These are phyloP conservation scores for Fomitopsis pulvina DNA, from an alignment of 768 basidiomycete species.

Conservation along the genomic window DNA sequence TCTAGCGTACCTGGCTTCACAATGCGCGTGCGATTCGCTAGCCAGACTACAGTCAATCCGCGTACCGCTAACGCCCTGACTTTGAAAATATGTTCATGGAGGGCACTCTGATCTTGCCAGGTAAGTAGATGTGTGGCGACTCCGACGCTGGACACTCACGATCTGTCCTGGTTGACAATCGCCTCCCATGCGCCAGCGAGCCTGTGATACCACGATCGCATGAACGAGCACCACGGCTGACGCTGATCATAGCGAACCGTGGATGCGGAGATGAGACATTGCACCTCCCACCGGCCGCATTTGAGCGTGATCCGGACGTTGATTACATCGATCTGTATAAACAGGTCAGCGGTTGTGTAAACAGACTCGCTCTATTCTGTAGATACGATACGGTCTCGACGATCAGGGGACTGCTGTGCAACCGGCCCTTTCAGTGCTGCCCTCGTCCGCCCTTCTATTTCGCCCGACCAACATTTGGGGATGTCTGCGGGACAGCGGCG, in stretches of 20 bases:
- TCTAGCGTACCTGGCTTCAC: not conserved
- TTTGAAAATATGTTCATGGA: too few relatives aligned
- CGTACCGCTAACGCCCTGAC: too few relatives aligned
- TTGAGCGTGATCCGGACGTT: not conserved
- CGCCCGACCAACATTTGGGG: not conserved
- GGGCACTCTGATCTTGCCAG: too few relatives aligned
- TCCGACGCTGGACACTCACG: too few relatives aligned
- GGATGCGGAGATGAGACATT: not conserved
- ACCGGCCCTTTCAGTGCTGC: not conserved
- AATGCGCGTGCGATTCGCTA: not conserved
- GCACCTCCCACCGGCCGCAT: not conserved
- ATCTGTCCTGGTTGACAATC: too few relatives aligned
- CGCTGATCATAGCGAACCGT: not conserved
- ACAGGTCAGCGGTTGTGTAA: not conserved
- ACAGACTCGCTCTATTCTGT: not conserved
- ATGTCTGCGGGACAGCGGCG: not conserved
- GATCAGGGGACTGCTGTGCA: constrained; percentile 2
- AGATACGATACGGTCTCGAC: not conserved
- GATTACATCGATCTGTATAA: not conserved
- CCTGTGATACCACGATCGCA: not conserved
- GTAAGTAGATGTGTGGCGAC: too few relatives aligned
- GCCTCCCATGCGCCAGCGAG: too few relatives aligned
- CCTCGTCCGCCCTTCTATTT: not conserved
- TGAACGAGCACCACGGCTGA: not conserved
- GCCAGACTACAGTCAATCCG: too few relatives aligned